Evolutionary conservation across 2,329 filamentous ascomycete genomes (phyloP).

Genomic region (Epichloe hybrida): DNA sequence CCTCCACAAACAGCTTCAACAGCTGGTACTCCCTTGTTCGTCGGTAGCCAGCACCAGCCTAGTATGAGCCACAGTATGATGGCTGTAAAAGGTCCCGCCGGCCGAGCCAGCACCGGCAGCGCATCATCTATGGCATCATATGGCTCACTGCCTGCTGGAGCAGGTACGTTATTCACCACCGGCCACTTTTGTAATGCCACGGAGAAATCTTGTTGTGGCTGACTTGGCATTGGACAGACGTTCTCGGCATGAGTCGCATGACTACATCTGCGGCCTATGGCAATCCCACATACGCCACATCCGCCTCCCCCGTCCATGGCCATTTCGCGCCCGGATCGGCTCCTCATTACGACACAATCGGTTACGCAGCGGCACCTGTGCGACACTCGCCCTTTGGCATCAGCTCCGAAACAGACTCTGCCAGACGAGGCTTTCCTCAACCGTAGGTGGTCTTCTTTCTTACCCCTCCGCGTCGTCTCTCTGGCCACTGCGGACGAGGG

Average conservation of each 20-base stretch:
- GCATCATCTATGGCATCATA: conserved; percentile 54
- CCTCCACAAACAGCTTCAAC: conserved; percentile 30
- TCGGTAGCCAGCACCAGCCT: conserved; percentile 33
- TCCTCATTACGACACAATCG: conserved; percentile 61
- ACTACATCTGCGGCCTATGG: conserved; percentile 53
- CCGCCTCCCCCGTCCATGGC: conserved; percentile 51
- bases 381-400: conserved; percentile 42
- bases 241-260: conserved; percentile 54
- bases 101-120: conserved; percentile 45
- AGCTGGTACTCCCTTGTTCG: conserved; percentile 49
- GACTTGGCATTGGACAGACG: conserved; percentile 41
- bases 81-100: conserved; percentile 29
- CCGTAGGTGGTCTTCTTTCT: conserved; percentile 50
- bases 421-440: conserved; percentile 60
- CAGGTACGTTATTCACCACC: conserved; percentile 37
- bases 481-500: background rate
- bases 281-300: conserved; percentile 53
- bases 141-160: conserved; percentile 56
- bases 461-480: background rate
- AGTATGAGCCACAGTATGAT: conserved; percentile 42
- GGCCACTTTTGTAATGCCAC: background rate
- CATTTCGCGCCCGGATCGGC: conserved; percentile 51
- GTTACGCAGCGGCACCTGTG: conserved; percentile 55
- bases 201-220: conserved; percentile 44
- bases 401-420: conserved; percentile 40